Evolutionary conservation across 2,329 filamentous ascomycete species (phyloP).

Genomic region (Colletotrichum spaethianum): DNA sequence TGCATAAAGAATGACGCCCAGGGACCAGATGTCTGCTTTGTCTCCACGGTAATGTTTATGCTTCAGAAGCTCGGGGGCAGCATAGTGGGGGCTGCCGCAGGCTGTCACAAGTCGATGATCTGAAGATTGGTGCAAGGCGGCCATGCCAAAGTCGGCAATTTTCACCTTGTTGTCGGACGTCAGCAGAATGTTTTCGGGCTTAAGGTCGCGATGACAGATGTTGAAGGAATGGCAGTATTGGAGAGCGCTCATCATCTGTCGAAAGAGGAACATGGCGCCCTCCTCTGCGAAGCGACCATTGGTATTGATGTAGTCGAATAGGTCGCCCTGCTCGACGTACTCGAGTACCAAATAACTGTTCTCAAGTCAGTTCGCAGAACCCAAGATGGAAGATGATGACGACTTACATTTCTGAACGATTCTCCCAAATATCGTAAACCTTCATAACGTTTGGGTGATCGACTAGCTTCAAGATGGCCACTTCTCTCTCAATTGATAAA

Average conservation of each 20-base stretch:
- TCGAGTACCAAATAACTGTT: conserved; percentile 92
- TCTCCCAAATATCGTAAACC: conserved; percentile 98
- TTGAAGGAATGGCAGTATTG: conserved; percentile 95
- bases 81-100: conserved; percentile 97
- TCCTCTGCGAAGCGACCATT: conserved; percentile 83
- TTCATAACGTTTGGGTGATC: conserved; percentile 96
- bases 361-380: conserved; percentile 42
- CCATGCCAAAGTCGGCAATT: conserved; percentile 98
- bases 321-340: conserved; percentile 83
- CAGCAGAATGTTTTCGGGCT: conserved; percentile 96
- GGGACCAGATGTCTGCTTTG: conserved; percentile 94
- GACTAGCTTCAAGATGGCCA: conserved; percentile 96
- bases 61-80: conserved; percentile 90
- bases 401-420: conserved; percentile 90
- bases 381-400: not conserved
- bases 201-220: conserved; percentile 96
- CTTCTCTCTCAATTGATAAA: conserved; percentile 91
- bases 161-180: conserved; percentile 85
- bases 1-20: conserved; percentile 90
- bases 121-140: conserved; percentile 86
- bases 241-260: conserved; percentile 92
- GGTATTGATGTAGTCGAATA: conserved; percentile 88
- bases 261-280: conserved; percentile 86
- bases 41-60: conserved; percentile 85
- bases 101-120: conserved; percentile 87